A percentile compares a stretch with the other conserved stretches of the same genome.
Evolutionary conservation across 73 alveolate genomes (phyloP).

Genomic region (Breviolum minutum): DNA sequence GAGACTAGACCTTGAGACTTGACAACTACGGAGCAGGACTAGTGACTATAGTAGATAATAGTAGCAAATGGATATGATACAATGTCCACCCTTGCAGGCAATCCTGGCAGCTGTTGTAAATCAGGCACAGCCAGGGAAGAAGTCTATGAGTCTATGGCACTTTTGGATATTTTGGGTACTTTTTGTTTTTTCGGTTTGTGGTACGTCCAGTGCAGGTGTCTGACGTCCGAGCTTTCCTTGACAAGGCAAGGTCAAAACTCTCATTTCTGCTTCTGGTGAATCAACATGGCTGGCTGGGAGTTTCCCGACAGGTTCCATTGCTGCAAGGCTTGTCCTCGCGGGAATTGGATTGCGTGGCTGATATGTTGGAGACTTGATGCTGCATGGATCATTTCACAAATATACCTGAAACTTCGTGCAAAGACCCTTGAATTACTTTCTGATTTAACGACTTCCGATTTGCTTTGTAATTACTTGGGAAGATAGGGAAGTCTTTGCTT

Average conservation of each 20-base stretch:
- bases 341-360: slow-evolving; percentile 89
- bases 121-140: slow-evolving; percentile 29
- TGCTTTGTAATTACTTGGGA: not conserved
- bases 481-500: no score
- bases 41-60: not conserved
- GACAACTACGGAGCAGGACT: no score
- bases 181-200: not conserved
- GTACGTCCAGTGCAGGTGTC: slow-evolving; percentile 25
- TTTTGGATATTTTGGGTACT: not conserved
- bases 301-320: slow-evolving; percentile 43
- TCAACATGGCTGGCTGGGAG: no score
- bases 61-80: not conserved
- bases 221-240: slow-evolving; percentile 54
- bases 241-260: slow-evolving; percentile 22
- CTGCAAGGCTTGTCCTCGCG: slow-evolving; percentile 84
- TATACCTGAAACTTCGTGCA: not conserved
- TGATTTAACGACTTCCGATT: not conserved
- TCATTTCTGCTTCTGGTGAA: not conserved
- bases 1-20: no score
- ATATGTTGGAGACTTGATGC: slow-evolving; percentile 40
- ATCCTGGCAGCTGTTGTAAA: slow-evolving; percentile 52
- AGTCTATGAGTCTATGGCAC: not conserved
- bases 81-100: slow-evolving; percentile 18
- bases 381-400: not conserved
- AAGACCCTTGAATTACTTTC: not conserved